Percentiles rank a stretch among this genome's conserved stretches.
Conservation (phyloP, 2,329 filamentous ascomycete genomes). For the Sclerotinia trifoliorum region DNA sequence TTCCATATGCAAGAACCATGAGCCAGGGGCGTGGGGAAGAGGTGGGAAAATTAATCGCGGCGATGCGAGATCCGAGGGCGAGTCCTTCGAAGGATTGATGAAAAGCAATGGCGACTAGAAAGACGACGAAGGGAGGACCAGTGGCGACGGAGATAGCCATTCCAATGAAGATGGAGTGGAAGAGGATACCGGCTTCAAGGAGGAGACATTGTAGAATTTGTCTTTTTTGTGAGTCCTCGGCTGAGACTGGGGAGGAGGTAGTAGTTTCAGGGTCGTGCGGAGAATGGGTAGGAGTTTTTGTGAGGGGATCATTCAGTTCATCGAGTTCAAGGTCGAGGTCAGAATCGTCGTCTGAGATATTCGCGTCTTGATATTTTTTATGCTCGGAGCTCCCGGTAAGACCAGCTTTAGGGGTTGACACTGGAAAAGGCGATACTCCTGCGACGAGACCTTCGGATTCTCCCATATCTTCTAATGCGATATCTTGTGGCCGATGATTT, state of each 20-base stretch:
- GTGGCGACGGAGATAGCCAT: slow-evolving; percentile 83
- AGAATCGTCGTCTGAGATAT: slow-evolving; percentile 38
- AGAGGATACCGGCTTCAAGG: slow-evolving; percentile 79
- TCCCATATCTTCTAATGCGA: slow-evolving; percentile 53
- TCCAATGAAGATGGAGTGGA: slow-evolving; percentile 83
- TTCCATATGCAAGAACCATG: slow-evolving; percentile 75
- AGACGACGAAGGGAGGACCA: slow-evolving; percentile 74
- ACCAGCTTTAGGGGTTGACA: slow-evolving; percentile 47
- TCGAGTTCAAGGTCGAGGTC: slow-evolving; percentile 62
- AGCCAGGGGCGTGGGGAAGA: slow-evolving; percentile 73
- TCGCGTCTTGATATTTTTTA: slow-evolving; percentile 39
- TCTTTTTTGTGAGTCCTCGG: slow-evolving; percentile 59
- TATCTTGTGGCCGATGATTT: slow-evolving; percentile 48
- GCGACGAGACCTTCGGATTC: slow-evolving; percentile 56
- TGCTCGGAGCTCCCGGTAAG: slow-evolving; percentile 25
- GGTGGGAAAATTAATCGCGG: slow-evolving; percentile 74
- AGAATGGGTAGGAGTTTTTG: slow-evolving; percentile 15
- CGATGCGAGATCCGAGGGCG: slow-evolving; percentile 80
- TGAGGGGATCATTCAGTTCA: background rate
- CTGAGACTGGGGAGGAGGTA: slow-evolving; percentile 36
- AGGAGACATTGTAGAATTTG: slow-evolving; percentile 75
- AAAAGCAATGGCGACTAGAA: slow-evolving; percentile 77
- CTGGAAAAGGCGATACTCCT: slow-evolving; percentile 57
- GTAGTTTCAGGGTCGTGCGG: slow-evolving; percentile 33
- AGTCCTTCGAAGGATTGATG: slow-evolving; percentile 89